Evolutionary conservation across 139 green algal genomes (phyloP), one percentile per base, ranked within the genome.

Genomic region (Chlamydomonas incerta): DNA sequence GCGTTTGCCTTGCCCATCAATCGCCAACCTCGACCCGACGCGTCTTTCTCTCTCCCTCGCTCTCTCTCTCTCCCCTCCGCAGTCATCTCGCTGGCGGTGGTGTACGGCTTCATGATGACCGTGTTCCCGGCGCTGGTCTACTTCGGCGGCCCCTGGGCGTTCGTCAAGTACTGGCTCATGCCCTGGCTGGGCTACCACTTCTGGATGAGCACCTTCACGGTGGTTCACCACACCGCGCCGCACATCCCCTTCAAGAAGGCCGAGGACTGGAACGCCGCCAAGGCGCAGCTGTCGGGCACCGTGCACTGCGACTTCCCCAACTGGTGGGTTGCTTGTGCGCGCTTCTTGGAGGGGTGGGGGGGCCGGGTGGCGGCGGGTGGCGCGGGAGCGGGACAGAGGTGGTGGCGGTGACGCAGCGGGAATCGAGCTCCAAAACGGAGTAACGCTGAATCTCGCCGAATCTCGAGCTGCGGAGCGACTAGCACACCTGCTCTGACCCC

Each of bases 131-230:
- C 92, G n/a, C 87, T 99, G 46, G 85, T 94, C 11, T 87, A 93
- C 83, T 94, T 93, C 86, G 92, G 93, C 3, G 97, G 97, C 75
- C 68, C 89, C 31, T 83, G 57, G 37, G 96, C 93, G 41, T 86
- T 98, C 35, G 88, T 96, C 71, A 99, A 99, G 95, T 98, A 94
- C 93, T 99, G 97, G 97, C 92, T 99, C 55, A 97, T 99, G 94
- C 97, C 97, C 1, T 99, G 96, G 96, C 89, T 99, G 81, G 97
- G 97, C 58, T 99, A 98, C 93, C 97, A 99, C 93, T 99, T 99
- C 95, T 99, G 97, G 97, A 98, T 99, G 95, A 94, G 79, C 89
- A 99, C 97, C 69, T 99, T 99, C 95, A 99, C 97, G 0, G 90
- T 99, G 58, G 93, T 99, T 60, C 97, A 99, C 94, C 97, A 99